phyloP scores from a whole-genome alignment of 257 asterid genomes.

The Primulina tabacum region DNA sequence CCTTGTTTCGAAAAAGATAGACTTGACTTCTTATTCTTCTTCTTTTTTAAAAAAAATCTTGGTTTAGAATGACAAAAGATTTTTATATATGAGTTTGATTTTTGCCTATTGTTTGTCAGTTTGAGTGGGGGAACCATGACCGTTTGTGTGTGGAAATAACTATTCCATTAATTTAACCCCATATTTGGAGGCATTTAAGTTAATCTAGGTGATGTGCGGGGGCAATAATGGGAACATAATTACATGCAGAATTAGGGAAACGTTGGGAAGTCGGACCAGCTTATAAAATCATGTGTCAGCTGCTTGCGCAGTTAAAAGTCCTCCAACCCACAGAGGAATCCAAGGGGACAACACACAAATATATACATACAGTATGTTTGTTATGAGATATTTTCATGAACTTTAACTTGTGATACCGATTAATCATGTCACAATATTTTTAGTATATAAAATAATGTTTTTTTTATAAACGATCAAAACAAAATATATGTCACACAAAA shows the following conservation, averaged over 20 bases:
- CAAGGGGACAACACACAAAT: too few species aligned
- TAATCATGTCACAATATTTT: too few species aligned
- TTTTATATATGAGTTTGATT: neutral
- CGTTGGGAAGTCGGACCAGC: neutral
- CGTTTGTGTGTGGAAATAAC: constrained; percentile 3
- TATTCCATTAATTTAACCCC: neutral
- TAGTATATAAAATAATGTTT: too few species aligned
- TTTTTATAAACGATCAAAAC: too few species aligned
- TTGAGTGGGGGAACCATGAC: constrained; percentile 16
- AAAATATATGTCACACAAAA: too few species aligned
- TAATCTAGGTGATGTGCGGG: neutral
- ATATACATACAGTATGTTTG: too few species aligned
- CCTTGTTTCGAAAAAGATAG: too few species aligned
- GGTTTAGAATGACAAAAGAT: too few species aligned
- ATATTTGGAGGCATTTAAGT: neutral
- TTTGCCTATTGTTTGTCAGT: neutral
- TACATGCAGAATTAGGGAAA: neutral
- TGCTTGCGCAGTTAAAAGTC: neutral
- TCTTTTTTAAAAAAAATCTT: too few species aligned
- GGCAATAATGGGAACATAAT: neutral
- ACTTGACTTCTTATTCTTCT: too few species aligned
- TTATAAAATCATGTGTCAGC: constrained; percentile 1
- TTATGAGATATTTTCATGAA: too few species aligned
- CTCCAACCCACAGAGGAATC: neutral
- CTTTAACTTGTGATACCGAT: too few species aligned